Evolutionary conservation across 1,139 yeast species (phyloP).

Genomic region (Geotrichum restrictum): DNA sequence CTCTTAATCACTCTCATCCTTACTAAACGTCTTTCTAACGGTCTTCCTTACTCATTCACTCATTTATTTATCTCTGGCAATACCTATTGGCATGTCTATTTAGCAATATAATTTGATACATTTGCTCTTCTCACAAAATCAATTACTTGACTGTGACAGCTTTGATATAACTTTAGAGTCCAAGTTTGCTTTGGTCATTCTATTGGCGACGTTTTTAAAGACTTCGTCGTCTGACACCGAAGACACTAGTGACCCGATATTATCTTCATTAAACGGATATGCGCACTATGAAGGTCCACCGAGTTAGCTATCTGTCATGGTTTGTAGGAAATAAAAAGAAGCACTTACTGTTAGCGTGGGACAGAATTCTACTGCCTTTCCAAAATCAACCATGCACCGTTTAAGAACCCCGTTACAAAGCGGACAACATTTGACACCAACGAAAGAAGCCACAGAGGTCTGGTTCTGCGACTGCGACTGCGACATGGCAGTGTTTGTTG

Average conservation of each 20-base stretch:
- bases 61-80: constrained; percentile 7
- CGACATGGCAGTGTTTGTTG: neutral
- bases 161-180: constrained; percentile 17
- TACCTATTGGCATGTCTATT: neutral
- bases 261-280: constrained; percentile 38
- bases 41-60: neutral
- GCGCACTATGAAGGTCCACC: constrained; percentile 29
- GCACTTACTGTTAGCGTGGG: constrained; percentile 28
- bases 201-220: constrained; percentile 24
- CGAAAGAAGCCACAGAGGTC: neutral
- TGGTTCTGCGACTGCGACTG: too few relatives aligned
- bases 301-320: neutral
- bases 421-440: constrained; percentile 30
- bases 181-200: constrained; percentile 26
- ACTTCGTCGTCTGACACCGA: constrained; percentile 24
- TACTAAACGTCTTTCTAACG: constrained; percentile 13
- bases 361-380: constrained; percentile 38
- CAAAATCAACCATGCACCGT: constrained; percentile 38
- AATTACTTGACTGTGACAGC: neutral
- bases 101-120: constrained; percentile 8
- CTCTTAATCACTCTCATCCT: constrained; percentile 26
- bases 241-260: constrained; percentile 17
- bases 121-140: constrained; percentile 1
- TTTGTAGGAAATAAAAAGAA: too few relatives aligned
- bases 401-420: constrained; percentile 33